Conservation (phyloP, 202 grass and related monocot genomes). For the Panicum hallii region DNA sequence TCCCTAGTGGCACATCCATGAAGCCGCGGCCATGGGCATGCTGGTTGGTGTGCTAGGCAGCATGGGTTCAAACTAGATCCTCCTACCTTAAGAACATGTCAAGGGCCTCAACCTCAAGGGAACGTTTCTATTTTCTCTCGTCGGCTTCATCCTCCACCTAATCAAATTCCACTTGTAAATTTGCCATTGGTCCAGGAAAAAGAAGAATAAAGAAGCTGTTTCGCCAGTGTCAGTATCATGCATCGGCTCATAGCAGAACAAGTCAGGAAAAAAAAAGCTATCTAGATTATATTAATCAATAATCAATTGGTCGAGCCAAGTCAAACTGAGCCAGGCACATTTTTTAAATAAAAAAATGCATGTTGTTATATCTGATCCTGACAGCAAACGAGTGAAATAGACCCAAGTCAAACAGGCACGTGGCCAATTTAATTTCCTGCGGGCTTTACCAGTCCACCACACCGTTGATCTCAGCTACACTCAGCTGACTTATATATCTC, state of each 20-base stretch:
- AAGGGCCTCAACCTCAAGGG: not conserved
- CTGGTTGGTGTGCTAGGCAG: not conserved
- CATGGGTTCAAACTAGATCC: too few species aligned
- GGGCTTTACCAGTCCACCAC: slow-evolving; percentile 12
- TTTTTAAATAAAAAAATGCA: not conserved
- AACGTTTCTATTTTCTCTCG: not conserved
- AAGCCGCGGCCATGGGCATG: too few species aligned
- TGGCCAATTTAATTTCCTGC: slow-evolving; percentile 3
- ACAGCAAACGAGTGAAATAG: slow-evolving; percentile 4
- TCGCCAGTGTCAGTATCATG: not conserved
- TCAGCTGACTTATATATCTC: not conserved
- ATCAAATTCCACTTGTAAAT: not conserved
- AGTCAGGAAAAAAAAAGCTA: not conserved
- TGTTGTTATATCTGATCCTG: slow-evolving; percentile 3
- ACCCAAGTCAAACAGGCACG: slow-evolving; percentile 40
- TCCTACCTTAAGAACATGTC: not conserved
- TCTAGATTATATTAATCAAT: not conserved
- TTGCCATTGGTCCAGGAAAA: not conserved
- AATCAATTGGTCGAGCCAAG: not conserved
- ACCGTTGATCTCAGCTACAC: not conserved
- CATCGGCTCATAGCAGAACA: not conserved
- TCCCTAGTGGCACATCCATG: too few species aligned
- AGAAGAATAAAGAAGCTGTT: not conserved
- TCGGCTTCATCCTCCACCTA: not conserved
- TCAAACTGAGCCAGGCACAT: slow-evolving; percentile 10